Conservation (phyloP, 1,139 yeast genomes). For the Suhomyces anneliseae region DNA sequence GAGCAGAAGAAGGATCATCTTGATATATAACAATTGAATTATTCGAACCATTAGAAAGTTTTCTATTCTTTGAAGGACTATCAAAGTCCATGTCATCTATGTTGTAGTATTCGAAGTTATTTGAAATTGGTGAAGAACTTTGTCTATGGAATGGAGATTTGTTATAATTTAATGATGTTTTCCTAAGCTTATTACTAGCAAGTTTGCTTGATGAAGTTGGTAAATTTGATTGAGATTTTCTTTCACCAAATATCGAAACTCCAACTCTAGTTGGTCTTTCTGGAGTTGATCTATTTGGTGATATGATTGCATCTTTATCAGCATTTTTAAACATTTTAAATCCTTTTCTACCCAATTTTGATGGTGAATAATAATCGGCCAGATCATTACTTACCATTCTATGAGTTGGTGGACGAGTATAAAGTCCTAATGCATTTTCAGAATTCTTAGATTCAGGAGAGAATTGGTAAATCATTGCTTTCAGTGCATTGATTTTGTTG, state of each 20-base stretch:
- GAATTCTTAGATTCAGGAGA: constrained; percentile 8
- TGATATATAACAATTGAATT: constrained; percentile 17
- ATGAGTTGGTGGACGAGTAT: constrained; percentile 4
- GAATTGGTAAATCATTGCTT: constrained; percentile 11
- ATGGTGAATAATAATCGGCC: constrained; percentile 29
- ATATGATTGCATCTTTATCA: constrained; percentile 32
- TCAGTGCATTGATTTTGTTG: constrained; percentile 10
- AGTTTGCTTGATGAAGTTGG: constrained; percentile 4
- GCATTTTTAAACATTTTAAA: constrained; percentile 38
- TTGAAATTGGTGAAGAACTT: constrained; percentile 18
- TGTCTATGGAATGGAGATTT: constrained; percentile 22
- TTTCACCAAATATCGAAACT: constrained; percentile 19
- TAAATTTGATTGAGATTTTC: constrained; percentile 5
- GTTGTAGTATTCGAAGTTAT: constrained; percentile 30
- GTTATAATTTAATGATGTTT: constrained; percentile 15
- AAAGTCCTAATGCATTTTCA: constrained; percentile 1
- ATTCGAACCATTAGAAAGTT: constrained; percentile 24
- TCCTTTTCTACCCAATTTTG: constrained; percentile 32
- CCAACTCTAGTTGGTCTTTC: constrained; percentile 19
- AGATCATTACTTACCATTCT: constrained; percentile 6
- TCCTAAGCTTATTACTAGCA: constrained; percentile 16
- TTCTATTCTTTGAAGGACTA: constrained; percentile 39
- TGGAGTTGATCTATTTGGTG: constrained; percentile 30
- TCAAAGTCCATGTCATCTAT: constrained; percentile 33
- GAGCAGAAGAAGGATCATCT: constrained; percentile 11